A percentile compares a stretch with the other conserved stretches of the same genome.
phyloP scores from a whole-genome alignment of 345 rosid species.

The Syzygium grande region DNA sequence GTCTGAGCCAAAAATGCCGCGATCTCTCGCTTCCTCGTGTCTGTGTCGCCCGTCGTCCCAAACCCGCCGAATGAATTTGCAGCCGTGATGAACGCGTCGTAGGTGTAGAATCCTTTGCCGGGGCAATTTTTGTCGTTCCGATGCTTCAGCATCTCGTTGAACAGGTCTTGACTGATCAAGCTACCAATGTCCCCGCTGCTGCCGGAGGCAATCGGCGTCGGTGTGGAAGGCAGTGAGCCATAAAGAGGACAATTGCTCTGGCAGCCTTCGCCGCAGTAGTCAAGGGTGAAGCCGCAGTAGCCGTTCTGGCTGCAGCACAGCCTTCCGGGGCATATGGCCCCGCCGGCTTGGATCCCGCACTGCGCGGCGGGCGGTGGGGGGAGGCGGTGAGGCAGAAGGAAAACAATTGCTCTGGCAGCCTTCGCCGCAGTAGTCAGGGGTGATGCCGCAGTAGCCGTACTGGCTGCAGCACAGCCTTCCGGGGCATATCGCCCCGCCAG shows the following conservation, averaged over 20 bases:
- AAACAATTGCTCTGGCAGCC: too few species aligned
- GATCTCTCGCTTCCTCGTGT: conserved; percentile 8
- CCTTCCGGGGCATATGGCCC: background rate
- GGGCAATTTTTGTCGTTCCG: conserved; percentile 6
- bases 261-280: background rate
- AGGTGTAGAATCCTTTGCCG: conserved; percentile 7
- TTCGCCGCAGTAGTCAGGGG: too few species aligned
- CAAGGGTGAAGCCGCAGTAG: background rate
- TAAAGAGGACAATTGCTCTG: too few species aligned
- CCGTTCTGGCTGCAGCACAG: background rate
- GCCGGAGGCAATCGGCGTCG: background rate
- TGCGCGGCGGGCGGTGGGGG: too few species aligned
- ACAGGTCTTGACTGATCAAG: background rate
- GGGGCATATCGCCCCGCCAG: too few species aligned
- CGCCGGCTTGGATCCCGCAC: background rate
- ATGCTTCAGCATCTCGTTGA: conserved; percentile 10
- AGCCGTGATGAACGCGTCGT: conserved; percentile 5
- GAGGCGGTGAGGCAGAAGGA: too few species aligned
- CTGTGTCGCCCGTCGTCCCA: conserved; percentile 4
- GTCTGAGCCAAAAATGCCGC: conserved; percentile 9
- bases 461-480: too few species aligned
- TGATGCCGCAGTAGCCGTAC: too few species aligned
- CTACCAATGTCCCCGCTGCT: background rate
- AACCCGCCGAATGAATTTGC: conserved; percentile 1
- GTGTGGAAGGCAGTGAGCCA: background rate